These are phyloP conservation scores for Dioszegia hungarica DNA, from an alignment of 768 basidiomycete genomes.

Conservation along the genomic window DNA sequence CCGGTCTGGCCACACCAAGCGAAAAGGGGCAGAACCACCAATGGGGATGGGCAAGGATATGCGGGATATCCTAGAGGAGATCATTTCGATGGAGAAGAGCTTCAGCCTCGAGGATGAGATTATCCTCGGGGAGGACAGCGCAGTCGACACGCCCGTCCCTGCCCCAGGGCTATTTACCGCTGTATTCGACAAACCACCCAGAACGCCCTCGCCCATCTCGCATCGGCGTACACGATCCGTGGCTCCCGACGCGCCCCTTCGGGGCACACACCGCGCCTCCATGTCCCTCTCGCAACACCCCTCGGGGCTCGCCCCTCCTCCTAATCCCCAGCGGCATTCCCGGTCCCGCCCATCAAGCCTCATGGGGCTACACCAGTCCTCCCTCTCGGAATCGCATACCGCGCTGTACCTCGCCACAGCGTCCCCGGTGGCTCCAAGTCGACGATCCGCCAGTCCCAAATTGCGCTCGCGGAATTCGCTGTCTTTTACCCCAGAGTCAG, in stretches of 20 bases:
- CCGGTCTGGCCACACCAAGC: constrained; percentile 4
- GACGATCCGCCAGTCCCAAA: constrained; percentile 26
- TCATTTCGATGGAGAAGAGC: constrained; percentile 45
- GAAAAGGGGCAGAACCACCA: constrained; percentile 4
- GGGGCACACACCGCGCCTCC: constrained; percentile 22
- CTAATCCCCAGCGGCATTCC: neutral
- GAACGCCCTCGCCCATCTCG: constrained; percentile 24
- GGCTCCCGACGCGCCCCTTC: constrained; percentile 32
- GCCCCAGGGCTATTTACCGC: constrained; percentile 23
- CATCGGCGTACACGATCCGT: constrained; percentile 4
- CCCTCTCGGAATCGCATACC: constrained; percentile 41
- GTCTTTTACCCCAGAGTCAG: constrained; percentile 29
- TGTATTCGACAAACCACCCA: constrained; percentile 31
- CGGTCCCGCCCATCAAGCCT: constrained; percentile 20
- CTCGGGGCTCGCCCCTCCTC: neutral
- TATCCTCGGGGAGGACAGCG: neutral
- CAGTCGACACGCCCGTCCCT: neutral
- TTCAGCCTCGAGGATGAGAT: constrained; percentile 35
- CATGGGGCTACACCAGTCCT: constrained; percentile 36
- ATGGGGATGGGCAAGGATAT: constrained; percentile 47
- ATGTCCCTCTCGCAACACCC: constrained; percentile 20
- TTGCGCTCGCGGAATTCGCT: constrained; percentile 21
- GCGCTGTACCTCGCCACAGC: constrained; percentile 38
- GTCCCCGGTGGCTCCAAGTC: constrained; percentile 19
- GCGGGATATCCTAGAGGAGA: constrained; percentile 47